Base-by-base conservation (phyloP, 352 stramenopile genomes). In the Phytophthora foliorum region DNA sequence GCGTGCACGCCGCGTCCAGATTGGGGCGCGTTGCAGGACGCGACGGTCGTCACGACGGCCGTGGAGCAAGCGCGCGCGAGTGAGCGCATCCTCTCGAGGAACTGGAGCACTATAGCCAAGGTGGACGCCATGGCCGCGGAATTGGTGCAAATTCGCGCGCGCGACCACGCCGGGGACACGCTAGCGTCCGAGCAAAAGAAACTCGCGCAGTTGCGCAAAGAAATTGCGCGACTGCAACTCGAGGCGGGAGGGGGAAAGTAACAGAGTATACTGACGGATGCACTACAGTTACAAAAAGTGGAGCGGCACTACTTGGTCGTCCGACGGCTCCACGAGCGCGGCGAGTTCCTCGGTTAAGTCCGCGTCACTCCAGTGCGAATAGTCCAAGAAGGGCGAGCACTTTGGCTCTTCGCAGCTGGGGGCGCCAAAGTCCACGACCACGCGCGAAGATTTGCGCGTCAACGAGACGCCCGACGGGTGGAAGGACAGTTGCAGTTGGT, bases 81-180 rank as follows among this genome's bases (percentile, higher is more conserved):
- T 92, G 31, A 65, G 31, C 68, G 78, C 21, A 85, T 94, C 5
- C 55, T 92, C 45, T 68, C 76, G 31, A 87, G 72, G 52, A 80
- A 75, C 53, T 88, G 81, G 79, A 89, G 74, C 50, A 93, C 84
- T 0, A 68, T 93, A n/a, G 75, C 81, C 2, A 94, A 92, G 25
- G 81, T 93, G 29, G 65, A 71, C 25, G 76, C 74, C 6, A 78
- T 92, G 63, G 64, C 78, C 11, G 21, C 70, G 6, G 82, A 92
- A 49, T 59, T 94, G 19, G 74, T 66, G 17, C 73, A 66, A 13
- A 88, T 91, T 41, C 82, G 82, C 3, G 73, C 70, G 31, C 73
- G 68, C 31, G 80, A 90, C 54, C 80, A 91, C 38, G 74, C 74
- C 0, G 76, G 73, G 22, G 81, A 89, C 19, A 79, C 74, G 32